Evolutionary conservation across 2,329 filamentous ascomycete genomes (phyloP).

Genomic region (Nothophaeocryptopus gaeumannii): DNA sequence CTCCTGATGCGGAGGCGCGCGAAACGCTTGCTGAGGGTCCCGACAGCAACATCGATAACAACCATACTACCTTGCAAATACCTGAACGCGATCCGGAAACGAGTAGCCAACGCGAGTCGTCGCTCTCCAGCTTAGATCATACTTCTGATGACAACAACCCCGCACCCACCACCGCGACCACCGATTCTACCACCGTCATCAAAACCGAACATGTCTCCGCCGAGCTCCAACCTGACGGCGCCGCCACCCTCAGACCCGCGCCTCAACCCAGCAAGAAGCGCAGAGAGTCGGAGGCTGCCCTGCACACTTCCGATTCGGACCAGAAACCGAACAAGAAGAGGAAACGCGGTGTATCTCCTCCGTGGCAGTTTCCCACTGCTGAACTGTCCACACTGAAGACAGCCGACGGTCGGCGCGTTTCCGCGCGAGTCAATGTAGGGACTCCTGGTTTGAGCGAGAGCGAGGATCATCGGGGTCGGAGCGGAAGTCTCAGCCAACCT

Average conservation of each 20-base stretch:
- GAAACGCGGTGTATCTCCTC: slow-evolving; percentile 42
- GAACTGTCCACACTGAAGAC: slow-evolving; percentile 32
- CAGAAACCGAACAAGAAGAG: slow-evolving; percentile 56
- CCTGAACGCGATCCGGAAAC: too few species aligned
- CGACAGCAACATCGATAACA: slow-evolving; percentile 1
- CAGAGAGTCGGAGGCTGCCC: slow-evolving; percentile 27
- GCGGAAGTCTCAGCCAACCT: slow-evolving; percentile 26
- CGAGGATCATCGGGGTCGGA: slow-evolving; percentile 22
- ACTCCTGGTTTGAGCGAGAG: slow-evolving; percentile 25
- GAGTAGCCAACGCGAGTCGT: too few species aligned
- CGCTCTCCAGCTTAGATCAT: too few species aligned
- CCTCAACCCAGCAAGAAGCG: slow-evolving; percentile 30
- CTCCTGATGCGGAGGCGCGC: slow-evolving; percentile 15
- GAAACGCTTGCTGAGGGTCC: slow-evolving; percentile 8
- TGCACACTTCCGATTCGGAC: slow-evolving; percentile 17
- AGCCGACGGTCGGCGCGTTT: slow-evolving; percentile 33
- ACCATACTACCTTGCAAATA: not conserved
- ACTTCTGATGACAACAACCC: slow-evolving; percentile 1
- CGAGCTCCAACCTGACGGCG: slow-evolving; percentile 3
- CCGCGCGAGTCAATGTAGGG: slow-evolving; percentile 29
- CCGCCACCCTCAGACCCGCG: slow-evolving; percentile 24
- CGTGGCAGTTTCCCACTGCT: slow-evolving; percentile 34
- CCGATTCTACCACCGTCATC: slow-evolving; percentile 1
- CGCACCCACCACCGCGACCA: slow-evolving; percentile 2
- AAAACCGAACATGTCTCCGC: slow-evolving; percentile 9